phyloP scores from a whole-genome alignment of 1,284 basidiomycete species.

The Leccinum fallax region DNA sequence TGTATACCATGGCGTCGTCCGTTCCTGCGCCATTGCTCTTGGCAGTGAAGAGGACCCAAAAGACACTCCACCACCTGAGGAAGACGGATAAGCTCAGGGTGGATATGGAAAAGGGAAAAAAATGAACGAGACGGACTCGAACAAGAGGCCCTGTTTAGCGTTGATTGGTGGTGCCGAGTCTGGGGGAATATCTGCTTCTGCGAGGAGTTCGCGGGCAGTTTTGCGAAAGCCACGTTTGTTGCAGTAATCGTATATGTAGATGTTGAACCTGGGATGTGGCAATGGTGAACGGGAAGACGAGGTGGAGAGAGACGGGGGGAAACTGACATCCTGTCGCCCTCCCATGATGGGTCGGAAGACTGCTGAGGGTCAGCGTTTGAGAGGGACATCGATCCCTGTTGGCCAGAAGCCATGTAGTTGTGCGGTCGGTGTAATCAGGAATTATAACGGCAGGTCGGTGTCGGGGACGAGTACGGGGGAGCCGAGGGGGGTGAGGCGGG shows the following conservation, averaged over 20 bases:
- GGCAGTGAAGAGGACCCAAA: conserved; percentile 80
- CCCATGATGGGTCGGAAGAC: conserved; percentile 45
- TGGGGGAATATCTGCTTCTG: conserved; percentile 61
- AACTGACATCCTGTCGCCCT: conserved; percentile 57
- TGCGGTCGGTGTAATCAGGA: conserved; percentile 5
- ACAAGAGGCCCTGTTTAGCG: conserved; percentile 76
- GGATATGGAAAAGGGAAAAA: background rate
- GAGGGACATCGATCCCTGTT: conserved; percentile 30
- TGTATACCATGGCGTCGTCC: conserved; percentile 72
- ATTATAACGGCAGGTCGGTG: conserved; percentile 2
- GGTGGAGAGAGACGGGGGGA: conserved; percentile 6
- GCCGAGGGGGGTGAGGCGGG: conserved; percentile 5
- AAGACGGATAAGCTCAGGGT: conserved; percentile 7
- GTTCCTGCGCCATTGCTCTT: conserved; percentile 64
- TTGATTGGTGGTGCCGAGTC: conserved; percentile 74
- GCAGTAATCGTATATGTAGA: conserved; percentile 84
- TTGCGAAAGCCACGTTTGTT: conserved; percentile 72
- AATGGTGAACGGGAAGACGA: conserved; percentile 7
- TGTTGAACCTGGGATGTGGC: conserved; percentile 65
- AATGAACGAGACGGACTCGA: conserved; percentile 61
- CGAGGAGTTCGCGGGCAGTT: conserved; percentile 63
- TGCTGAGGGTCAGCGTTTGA: conserved; percentile 11
- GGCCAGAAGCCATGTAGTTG: conserved; percentile 24
- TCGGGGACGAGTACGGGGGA: background rate
- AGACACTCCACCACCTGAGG: conserved; percentile 82